Evolutionary conservation across 2,329 filamentous ascomycete species (phyloP).

Genomic region (Pestalotiopsis sp.): DNA sequence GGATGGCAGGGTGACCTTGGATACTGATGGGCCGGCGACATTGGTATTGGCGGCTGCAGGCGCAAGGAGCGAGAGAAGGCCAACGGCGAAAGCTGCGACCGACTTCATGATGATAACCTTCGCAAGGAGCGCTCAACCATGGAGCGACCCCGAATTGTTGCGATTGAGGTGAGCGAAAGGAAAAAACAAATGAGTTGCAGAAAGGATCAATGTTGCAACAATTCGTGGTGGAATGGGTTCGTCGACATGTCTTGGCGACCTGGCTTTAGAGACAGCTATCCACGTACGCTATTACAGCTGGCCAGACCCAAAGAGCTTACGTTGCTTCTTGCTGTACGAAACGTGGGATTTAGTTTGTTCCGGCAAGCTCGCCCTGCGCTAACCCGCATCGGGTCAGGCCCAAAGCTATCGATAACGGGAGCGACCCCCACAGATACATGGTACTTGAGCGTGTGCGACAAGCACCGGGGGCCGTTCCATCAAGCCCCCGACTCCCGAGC

Average conservation of each 20-base stretch:
- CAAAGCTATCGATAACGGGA: constrained; percentile 4
- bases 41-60: constrained; percentile 41
- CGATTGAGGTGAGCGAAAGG: constrained; percentile 15
- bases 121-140: constrained; percentile 31
- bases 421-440: not conserved
- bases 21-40: constrained; percentile 43
- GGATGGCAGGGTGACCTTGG: constrained; percentile 61
- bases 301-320: constrained; percentile 13
- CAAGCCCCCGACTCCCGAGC: not conserved
- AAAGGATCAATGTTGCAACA: constrained; percentile 4
- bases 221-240: constrained; percentile 4
- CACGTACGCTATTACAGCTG: constrained; percentile 7
- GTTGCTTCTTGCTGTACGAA: constrained; percentile 3
- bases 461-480: not conserved
- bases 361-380: not conserved
- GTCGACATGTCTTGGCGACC: constrained; percentile 6
- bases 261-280: constrained; percentile 18
- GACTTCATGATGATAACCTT: constrained; percentile 45
- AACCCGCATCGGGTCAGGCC: not conserved
- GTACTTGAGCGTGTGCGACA: not conserved
- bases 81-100: constrained; percentile 55
- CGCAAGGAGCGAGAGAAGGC: constrained; percentile 60
- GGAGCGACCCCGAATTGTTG: constrained; percentile 26
- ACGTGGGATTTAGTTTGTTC: constrained; percentile 8
- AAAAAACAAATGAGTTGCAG: constrained; percentile 14